A percentile compares a stretch with the other conserved stretches of the same genome.
phyloP scores from a whole-genome alignment of 305 asterid species.

The Fraxinus floribunda region DNA sequence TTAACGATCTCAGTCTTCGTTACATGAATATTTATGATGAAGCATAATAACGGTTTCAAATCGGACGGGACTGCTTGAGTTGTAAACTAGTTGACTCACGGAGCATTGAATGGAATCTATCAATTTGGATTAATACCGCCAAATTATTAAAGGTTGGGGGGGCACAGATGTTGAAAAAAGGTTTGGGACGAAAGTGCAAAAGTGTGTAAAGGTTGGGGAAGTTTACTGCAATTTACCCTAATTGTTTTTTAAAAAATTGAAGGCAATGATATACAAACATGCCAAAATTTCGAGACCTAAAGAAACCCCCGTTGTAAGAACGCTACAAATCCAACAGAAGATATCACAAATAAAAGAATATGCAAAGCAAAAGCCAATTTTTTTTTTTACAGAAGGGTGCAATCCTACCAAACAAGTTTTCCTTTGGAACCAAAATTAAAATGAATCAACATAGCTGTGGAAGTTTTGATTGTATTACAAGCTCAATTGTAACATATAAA shows the following conservation, averaged over 20 bases:
- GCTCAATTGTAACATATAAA: conserved; percentile 16
- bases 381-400: background rate
- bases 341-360: too few relatives aligned
- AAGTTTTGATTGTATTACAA: background rate
- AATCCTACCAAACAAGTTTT: background rate
- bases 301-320: background rate
- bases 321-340: background rate
- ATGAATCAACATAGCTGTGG: background rate
- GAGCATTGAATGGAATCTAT: background rate
- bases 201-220: background rate
- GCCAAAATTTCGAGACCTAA: background rate
- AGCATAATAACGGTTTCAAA: too few relatives aligned
- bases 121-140: background rate
- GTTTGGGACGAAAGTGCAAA: background rate
- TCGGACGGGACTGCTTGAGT: background rate
- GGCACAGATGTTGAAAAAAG: too few relatives aligned
- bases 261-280: background rate
- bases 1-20: background rate
- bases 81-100: background rate
- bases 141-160: background rate
- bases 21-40: too few relatives aligned
- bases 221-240: background rate
- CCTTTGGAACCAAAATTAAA: background rate
- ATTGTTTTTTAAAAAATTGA: too few relatives aligned
- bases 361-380: background rate